Evolutionary conservation across 495 filamentous ascomycete genomes (phyloP), one percentile per base, ranked within the genome.

Genomic region (Penicillium dipodomyicola): DNA sequence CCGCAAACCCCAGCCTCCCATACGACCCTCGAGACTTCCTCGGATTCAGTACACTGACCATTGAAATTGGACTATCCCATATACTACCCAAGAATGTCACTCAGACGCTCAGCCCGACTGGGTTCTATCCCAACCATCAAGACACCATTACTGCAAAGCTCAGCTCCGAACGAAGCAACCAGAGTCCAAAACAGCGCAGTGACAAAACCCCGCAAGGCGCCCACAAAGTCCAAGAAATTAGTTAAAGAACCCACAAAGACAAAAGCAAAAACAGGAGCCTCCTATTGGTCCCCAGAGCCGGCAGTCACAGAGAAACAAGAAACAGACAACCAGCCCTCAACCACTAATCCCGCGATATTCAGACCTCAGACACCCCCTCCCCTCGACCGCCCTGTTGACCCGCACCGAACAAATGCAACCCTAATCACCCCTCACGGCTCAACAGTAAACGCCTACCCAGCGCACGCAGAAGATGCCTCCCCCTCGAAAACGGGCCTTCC

Each of bases 371-470:
- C 75, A 17, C 78, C 78, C 40, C 70, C 74, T 23, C 72, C 73
- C 1, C 70, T 75, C 25, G 69, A 82, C 46, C 80, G 84, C 20
- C 83, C 83, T n/a, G 83, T 82, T 30, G 81, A 84, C 55, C 84
- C 84, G 23, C 82, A 87, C 60, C 65, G 69, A 49, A 87, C 83
- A 43, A 93, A 95, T 68, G 91, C 89, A 35, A 84, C 86, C 8
- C 81, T 97, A 46, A 74, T 90, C 17, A 93, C 91, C 0, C 90
- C 92, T 0, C 80, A 87, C 63, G 91, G 90, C 49, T 88, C 88
- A 12, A 81, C 84, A 30, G 69, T 89, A 45, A 74, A 88, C 45
- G 80, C 83, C 30, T 84, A 84, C 54, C 75, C 77, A 29, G 64
- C 72, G 15, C 68, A 67, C 22, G 45, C 65, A 15, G 74, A 77